Percentiles rank a stretch among this genome's conserved stretches.
These are phyloP conservation scores for Rosa rugosa DNA, from an alignment of 306 rosid genomes.

Conservation along the genomic window DNA sequence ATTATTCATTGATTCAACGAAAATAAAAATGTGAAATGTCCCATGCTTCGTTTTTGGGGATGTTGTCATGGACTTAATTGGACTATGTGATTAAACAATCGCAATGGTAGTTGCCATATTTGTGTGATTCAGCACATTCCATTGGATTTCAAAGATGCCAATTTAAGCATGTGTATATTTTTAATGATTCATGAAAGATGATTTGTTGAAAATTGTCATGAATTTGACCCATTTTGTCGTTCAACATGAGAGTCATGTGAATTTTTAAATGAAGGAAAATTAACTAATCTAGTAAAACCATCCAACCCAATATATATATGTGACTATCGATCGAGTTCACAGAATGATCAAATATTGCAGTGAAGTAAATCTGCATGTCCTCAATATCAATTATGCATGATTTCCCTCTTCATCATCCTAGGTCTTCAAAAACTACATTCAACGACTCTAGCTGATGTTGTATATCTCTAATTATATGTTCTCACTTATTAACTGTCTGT, in stretches of 20 bases:
- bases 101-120: background rate
- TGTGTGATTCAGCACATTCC: background rate
- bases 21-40: background rate
- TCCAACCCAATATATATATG: too few species aligned
- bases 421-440: too few species aligned
- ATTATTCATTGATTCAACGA: background rate
- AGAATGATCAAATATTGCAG: too few species aligned
- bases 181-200: conserved; percentile 1
- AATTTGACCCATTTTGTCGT: too few species aligned
- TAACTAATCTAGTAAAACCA: too few species aligned
- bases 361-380: too few species aligned
- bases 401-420: too few species aligned
- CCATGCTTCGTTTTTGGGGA: background rate
- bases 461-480: conserved; percentile 34
- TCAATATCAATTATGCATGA: too few species aligned
- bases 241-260: background rate
- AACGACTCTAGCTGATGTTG: too few species aligned
- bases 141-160: background rate
- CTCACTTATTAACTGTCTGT: conserved; percentile 5
- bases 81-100: background rate
- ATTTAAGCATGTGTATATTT: background rate
- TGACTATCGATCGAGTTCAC: too few species aligned
- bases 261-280: too few species aligned
- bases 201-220: background rate
- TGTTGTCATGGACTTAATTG: background rate